These are phyloP conservation scores for Sugiyamaella novakii DNA, from an alignment of 1,139 yeast genomes.

Conservation along the genomic window DNA sequence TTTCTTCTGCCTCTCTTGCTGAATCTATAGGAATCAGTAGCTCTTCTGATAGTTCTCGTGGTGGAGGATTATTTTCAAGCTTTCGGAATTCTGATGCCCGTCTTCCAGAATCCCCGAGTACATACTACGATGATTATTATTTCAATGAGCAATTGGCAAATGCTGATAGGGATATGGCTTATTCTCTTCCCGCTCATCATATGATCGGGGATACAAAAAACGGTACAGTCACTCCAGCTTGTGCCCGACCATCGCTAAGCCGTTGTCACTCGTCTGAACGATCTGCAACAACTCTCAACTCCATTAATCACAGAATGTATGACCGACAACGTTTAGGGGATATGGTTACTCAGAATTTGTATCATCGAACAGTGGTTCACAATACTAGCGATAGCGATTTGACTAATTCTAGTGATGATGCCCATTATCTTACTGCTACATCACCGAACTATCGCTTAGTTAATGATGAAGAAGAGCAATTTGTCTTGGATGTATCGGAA, in stretches of 20 bases:
- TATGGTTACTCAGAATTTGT: neutral
- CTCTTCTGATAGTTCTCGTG: constrained; percentile 18
- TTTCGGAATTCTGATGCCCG: constrained; percentile 13
- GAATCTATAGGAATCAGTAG: constrained; percentile 22
- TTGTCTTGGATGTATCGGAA: constrained; percentile 20
- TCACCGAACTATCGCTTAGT: constrained; percentile 2
- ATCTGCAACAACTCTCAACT: constrained; percentile 26
- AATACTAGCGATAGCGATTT: constrained; percentile 17
- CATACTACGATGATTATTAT: constrained; percentile 25
- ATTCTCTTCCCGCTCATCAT: constrained; percentile 11
- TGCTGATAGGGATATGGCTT: constrained; percentile 14
- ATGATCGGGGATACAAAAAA: constrained; percentile 1
- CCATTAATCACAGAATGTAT: constrained; percentile 7
- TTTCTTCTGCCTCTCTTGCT: constrained; percentile 32
- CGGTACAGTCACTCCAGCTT: constrained; percentile 1
- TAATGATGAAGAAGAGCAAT: constrained; percentile 18
- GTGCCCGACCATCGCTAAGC: constrained; percentile 22
- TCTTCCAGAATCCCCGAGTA: constrained; percentile 18
- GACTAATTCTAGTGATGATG: constrained; percentile 10
- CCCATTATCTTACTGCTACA: neutral
- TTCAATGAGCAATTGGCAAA: constrained; percentile 17
- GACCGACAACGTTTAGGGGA: constrained; percentile 5
- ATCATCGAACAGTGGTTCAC: neutral
- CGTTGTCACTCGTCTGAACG: constrained; percentile 28
- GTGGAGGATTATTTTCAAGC: constrained; percentile 20